Percentiles rank a stretch among this genome's conserved stretches.
phyloP scores from a whole-genome alignment of 192 early-diverging fungal genomes.

The Gigaspora rosea region DNA sequence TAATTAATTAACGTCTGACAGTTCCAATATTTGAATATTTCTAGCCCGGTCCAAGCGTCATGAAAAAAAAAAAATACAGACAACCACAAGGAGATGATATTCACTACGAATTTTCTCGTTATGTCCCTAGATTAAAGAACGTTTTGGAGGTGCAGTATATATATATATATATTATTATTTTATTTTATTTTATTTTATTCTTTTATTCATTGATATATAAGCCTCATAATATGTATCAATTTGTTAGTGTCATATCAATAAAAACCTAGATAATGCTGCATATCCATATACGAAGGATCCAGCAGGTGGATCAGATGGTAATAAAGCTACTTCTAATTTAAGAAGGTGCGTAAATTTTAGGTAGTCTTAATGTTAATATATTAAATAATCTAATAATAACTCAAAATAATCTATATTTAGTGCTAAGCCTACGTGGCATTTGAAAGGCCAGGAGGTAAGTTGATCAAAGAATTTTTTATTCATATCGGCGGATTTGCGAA shows the following conservation, averaged over 20 bases:
- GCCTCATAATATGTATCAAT: constrained; percentile 26
- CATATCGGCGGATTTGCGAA: too few relatives aligned
- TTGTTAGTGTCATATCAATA: constrained; percentile 55
- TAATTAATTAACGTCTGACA: neutral
- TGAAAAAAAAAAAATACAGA: constrained; percentile 47
- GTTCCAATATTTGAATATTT: neutral
- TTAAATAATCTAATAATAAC: too few relatives aligned
- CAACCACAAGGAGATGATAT: constrained; percentile 54
- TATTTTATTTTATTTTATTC: neutral
- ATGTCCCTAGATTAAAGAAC: constrained; percentile 71
- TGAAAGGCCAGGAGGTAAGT: too few relatives aligned
- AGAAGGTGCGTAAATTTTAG: too few relatives aligned
- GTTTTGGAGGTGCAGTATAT: constrained; percentile 38
- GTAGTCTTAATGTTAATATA: too few relatives aligned
- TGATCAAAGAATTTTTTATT: too few relatives aligned
- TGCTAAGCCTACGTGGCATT: too few relatives aligned
- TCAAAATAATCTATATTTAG: too few relatives aligned
- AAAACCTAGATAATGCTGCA: constrained; percentile 54
- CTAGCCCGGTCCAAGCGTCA: neutral
- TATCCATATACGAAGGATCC: constrained; percentile 69
- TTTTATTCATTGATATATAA: neutral
- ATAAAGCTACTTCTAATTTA: too few relatives aligned
- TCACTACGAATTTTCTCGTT: constrained; percentile 76
- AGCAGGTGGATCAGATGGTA: too few relatives aligned
- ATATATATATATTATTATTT: neutral